Evolutionary conservation across 148 eudicot species (phyloP).

Genomic region (Suaeda aralocaspica): DNA sequence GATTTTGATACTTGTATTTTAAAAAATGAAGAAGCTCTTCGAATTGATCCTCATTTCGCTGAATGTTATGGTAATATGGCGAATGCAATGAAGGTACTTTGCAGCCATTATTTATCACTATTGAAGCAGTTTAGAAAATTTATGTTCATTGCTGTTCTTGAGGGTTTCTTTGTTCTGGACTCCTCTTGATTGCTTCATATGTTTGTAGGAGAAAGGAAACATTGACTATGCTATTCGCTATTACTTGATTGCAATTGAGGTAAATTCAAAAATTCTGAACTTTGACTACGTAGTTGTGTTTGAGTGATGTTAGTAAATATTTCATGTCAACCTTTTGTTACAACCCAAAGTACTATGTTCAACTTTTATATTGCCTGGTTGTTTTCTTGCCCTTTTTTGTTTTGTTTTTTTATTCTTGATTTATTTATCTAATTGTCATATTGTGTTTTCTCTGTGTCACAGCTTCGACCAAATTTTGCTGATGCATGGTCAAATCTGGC

Average conservation of each 20-base stretch:
- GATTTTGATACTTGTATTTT: slow-evolving; percentile 79
- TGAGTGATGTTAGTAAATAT: neutral
- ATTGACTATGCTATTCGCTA: slow-evolving; percentile 84
- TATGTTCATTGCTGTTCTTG: neutral
- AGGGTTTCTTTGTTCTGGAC: neutral
- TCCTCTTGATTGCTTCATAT: slow-evolving; percentile 13
- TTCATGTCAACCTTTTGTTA: neutral
- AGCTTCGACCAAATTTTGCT: slow-evolving; percentile 95
- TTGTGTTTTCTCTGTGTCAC: slow-evolving; percentile 26
- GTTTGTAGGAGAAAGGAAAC: slow-evolving; percentile 83
- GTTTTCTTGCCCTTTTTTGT: too few species aligned
- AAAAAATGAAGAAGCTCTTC: slow-evolving; percentile 93
- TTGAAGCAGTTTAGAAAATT: neutral
- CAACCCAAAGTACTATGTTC: neutral
- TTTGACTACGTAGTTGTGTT: slow-evolving; percentile 10
- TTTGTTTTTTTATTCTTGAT: too few species aligned
- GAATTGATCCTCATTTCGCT: slow-evolving; percentile 73
- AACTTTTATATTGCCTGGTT: neutral
- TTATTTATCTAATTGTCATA: neutral
- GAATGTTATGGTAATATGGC: slow-evolving; percentile 99
- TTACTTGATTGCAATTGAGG: slow-evolving; percentile 88
- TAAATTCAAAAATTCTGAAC: slow-evolving; percentile 18
- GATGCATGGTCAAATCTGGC: slow-evolving; percentile 99
- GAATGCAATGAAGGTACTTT: slow-evolving; percentile 93
- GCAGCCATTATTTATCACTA: neutral